phyloP scores from a whole-genome alignment of 1,139 yeast species.

The Sugiyamaella novakii region DNA sequence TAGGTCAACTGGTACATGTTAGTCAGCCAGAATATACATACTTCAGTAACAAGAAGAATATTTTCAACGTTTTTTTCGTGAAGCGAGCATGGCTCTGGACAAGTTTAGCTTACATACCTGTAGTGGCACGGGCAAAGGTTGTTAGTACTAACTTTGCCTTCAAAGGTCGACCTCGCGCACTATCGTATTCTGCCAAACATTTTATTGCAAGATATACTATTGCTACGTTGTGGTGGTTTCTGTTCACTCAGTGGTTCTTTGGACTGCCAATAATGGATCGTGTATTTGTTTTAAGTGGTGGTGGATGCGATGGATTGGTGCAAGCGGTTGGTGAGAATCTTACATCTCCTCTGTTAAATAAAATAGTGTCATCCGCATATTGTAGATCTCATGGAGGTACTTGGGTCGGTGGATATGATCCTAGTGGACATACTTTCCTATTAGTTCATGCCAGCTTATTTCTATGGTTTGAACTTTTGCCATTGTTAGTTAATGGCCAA shows the following conservation, averaged over 20 bases:
- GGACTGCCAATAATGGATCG: constrained; percentile 90
- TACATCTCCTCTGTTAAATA: constrained; percentile 6
- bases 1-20: constrained; percentile 38
- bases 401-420: constrained; percentile 96
- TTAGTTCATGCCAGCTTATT: constrained; percentile 72
- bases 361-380: constrained; percentile 45
- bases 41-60: constrained; percentile 63
- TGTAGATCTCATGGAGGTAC: constrained; percentile 67
- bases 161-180: not conserved
- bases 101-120: constrained; percentile 45
- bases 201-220: constrained; percentile 43
- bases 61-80: constrained; percentile 73
- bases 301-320: constrained; percentile 54
- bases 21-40: constrained; percentile 35
- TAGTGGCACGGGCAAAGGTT: constrained; percentile 23
- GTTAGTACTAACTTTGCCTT: not conserved
- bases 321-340: constrained; percentile 12
- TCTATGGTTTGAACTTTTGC: constrained; percentile 64
- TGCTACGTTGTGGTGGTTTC: constrained; percentile 76
- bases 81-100: constrained; percentile 97
- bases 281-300: constrained; percentile 80
- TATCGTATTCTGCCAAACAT: constrained; percentile 8
- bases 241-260: constrained; percentile 88
- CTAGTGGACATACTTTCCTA: constrained; percentile 90
- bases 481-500: constrained; percentile 26